Evolutionary conservation across 805 yeast species (phyloP).

Genomic region (Candida glaebosa): DNA sequence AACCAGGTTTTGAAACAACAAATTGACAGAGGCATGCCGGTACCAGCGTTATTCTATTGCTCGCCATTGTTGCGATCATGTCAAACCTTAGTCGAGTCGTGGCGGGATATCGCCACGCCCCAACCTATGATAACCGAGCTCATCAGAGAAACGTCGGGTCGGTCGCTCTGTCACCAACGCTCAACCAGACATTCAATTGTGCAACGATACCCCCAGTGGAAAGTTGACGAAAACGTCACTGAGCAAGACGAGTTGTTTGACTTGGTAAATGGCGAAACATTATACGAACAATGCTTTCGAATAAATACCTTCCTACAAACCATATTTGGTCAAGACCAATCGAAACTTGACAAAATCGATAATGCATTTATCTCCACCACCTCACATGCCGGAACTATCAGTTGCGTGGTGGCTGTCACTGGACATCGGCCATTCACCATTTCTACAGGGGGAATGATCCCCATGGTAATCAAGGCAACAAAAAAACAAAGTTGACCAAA

Average conservation of each 20-base stretch:
- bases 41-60: conserved; percentile 50
- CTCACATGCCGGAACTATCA: conserved; percentile 61
- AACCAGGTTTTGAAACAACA: conserved; percentile 40
- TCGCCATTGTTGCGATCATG: conserved; percentile 61
- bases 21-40: conserved; percentile 41
- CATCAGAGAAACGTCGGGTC: conserved; percentile 57
- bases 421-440: conserved; percentile 51
- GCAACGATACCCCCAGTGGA: conserved; percentile 34
- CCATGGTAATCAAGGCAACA: conserved; percentile 46
- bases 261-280: conserved; percentile 29
- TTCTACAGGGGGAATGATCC: conserved; percentile 60
- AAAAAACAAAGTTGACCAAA: background rate
- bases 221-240: conserved; percentile 36
- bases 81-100: conserved; percentile 48
- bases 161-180: conserved; percentile 56
- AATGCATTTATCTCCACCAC: conserved; percentile 43
- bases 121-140: conserved; percentile 38
- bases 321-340: conserved; percentile 23
- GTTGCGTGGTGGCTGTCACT: conserved; percentile 47
- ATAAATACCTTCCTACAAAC: conserved; percentile 40
- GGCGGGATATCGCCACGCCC: conserved; percentile 32
- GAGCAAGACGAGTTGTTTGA: conserved; percentile 47
- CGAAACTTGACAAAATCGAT: conserved; percentile 14
- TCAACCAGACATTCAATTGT: conserved; percentile 31
- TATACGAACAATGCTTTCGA: conserved; percentile 46